These are phyloP conservation scores for Saccharomyces hybrid DNA, from an alignment of 1,139 yeast species.

Conservation along the genomic window DNA sequence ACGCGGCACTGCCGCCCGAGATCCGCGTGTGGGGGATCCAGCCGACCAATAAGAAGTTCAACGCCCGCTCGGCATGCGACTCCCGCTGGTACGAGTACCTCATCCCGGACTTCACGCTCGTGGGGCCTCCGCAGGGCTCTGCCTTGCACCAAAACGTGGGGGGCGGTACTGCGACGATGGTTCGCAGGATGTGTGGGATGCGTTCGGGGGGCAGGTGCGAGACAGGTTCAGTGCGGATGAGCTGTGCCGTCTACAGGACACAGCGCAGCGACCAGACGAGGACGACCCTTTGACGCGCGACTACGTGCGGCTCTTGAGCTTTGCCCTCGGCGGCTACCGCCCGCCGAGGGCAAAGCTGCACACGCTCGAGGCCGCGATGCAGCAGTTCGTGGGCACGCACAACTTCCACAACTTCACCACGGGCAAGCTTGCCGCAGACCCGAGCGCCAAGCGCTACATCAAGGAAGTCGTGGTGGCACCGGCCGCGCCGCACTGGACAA, in stretches of 20 bases:
- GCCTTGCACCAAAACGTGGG: not conserved
- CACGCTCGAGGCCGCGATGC: constrained; percentile 52
- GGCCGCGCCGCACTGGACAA: constrained; percentile 86
- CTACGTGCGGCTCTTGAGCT: constrained; percentile 58
- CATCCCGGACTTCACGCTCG: not conserved
- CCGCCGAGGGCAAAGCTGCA: constrained; percentile 50
- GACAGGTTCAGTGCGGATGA: constrained; percentile 93
- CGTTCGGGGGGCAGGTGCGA: not conserved
- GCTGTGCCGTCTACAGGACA: constrained; percentile 94
- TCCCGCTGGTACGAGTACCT: constrained; percentile 3
- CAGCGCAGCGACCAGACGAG: constrained; percentile 49
- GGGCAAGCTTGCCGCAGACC: constrained; percentile 67
- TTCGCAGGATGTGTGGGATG: not conserved
- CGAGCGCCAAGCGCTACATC: constrained; percentile 69
- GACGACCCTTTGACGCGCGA: not conserved
- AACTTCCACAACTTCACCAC: constrained; percentile 86
- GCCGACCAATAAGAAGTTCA: constrained; percentile 51
- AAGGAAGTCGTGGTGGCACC: constrained; percentile 61
- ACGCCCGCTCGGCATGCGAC: constrained; percentile 1
- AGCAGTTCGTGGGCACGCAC: constrained; percentile 68
- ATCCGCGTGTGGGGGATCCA: constrained; percentile 82
- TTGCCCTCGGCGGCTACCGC: constrained; percentile 54
- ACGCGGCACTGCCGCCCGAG: constrained; percentile 62
- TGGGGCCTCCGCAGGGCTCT: not conserved
- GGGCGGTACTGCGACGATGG: not conserved